Percentiles rank a stretch among this genome's conserved stretches.
phyloP scores from a whole-genome alignment of 75 land plant species.

The Azolla pinnata region DNA sequence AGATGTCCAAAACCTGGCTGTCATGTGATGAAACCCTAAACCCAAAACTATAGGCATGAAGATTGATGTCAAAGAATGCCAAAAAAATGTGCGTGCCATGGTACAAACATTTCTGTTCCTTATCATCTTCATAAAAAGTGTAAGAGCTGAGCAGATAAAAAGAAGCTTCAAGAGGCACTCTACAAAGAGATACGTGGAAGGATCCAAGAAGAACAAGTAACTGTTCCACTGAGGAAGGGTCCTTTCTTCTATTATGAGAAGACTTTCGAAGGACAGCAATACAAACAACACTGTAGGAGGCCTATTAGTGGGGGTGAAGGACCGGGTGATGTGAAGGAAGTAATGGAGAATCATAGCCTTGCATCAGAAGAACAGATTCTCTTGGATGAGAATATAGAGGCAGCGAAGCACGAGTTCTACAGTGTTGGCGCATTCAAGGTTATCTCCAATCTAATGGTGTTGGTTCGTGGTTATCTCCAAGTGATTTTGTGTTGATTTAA shows the following conservation, averaged over 20 bases:
- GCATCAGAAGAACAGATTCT: conserved; percentile 64
- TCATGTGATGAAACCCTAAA: no score
- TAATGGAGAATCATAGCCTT: conserved; percentile 57
- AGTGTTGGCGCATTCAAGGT: conserved; percentile 67
- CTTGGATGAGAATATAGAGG: conserved; percentile 82
- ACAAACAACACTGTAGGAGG: conserved; percentile 73
- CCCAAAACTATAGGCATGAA: no score
- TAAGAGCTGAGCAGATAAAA: conserved; percentile 39
- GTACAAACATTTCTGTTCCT: no score
- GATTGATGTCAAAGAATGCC: no score
- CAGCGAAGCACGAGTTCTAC: conserved; percentile 55
- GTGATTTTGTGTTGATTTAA: no score
- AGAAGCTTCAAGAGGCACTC: conserved; percentile 47
- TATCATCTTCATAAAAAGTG: no score
- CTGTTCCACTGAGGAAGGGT: conserved; percentile 62
- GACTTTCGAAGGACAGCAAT: conserved; percentile 78
- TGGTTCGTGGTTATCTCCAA: no score
- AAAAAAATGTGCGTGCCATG: no score
- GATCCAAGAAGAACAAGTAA: conserved; percentile 73
- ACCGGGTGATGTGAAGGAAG: conserved; percentile 61
- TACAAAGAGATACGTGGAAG: conserved; percentile 73
- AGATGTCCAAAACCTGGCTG: no score
- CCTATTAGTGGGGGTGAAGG: conserved; percentile 28
- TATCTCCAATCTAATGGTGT: no score
- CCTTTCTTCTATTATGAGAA: conserved; percentile 65